Evolutionary conservation across 495 filamentous ascomycete species (phyloP).

Genomic region (Xylaria scruposa): DNA sequence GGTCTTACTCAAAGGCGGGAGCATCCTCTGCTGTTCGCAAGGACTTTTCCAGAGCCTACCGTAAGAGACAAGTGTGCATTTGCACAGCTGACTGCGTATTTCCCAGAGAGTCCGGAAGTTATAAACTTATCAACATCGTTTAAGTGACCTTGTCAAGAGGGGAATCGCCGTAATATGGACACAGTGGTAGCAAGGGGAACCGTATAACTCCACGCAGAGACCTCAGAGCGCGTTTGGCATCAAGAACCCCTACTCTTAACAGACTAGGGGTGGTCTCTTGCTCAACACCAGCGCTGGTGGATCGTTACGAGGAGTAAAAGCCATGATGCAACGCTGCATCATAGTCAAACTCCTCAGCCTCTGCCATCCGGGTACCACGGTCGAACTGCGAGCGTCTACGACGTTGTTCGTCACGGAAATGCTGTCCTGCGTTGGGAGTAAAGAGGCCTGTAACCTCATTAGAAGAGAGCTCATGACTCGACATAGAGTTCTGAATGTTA

Average conservation of each 20-base stretch:
- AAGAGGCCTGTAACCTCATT: conserved; percentile 62
- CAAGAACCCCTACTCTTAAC: conserved; percentile 1
- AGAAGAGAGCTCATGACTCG: conserved; percentile 21
- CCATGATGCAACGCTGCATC: conserved; percentile 44
- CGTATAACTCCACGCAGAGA: conserved; percentile 8
- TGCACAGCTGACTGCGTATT: neutral
- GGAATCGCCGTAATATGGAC: neutral
- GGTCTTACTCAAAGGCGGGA: neutral
- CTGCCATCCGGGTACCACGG: conserved; percentile 68
- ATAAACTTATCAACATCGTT: neutral
- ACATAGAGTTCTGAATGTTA: conserved; percentile 21
- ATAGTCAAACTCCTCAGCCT: conserved; percentile 65
- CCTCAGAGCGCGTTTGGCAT: conserved; percentile 13
- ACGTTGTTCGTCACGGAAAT: conserved; percentile 76
- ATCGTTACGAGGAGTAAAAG: conserved; percentile 37
- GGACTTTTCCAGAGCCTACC: neutral
- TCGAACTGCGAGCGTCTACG: conserved; percentile 79
- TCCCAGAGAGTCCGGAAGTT: neutral
- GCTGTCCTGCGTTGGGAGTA: conserved; percentile 73
- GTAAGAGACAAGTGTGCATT: neutral
- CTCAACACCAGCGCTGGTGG: conserved; percentile 15
- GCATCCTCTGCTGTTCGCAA: neutral
- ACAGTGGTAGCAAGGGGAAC: neutral
- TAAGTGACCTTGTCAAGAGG: neutral
- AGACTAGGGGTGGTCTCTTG: conserved; percentile 5